Conservation (phyloP, 768 basidiomycete genomes). For the Hemileccinum impolitum region DNA sequence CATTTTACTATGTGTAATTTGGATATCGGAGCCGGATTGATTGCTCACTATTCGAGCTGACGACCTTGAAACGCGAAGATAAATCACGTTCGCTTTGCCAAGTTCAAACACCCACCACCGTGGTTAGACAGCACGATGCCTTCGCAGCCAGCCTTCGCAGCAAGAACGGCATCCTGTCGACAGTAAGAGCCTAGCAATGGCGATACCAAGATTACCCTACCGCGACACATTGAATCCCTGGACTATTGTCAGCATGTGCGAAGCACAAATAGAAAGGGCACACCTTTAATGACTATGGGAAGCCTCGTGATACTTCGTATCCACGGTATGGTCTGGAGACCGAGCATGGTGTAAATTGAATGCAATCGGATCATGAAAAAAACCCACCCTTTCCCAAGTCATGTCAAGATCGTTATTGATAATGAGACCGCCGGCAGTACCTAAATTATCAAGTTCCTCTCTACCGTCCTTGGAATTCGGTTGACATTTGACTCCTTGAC, state of each 20-base stretch:
- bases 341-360: not conserved
- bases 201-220: conserved; percentile 31
- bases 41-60: conserved; percentile 73
- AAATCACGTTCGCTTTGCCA: not conserved
- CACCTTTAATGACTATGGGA: conserved; percentile 75
- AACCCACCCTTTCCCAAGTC: conserved; percentile 67
- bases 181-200: conserved; percentile 4
- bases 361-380: not conserved
- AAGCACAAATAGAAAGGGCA: not conserved
- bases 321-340: conserved; percentile 69
- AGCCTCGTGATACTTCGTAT: conserved; percentile 63
- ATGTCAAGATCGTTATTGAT: conserved; percentile 69
- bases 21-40: not conserved
- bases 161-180: conserved; percentile 77
- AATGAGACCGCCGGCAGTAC: conserved; percentile 66
- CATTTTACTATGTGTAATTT: conserved; percentile 11
- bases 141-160: conserved; percentile 78
- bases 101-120: conserved; percentile 51
- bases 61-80: conserved; percentile 42
- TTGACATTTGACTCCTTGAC: conserved; percentile 27
- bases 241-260: conserved; percentile 6
- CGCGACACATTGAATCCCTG: conserved; percentile 74
- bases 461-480: conserved; percentile 27
- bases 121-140: conserved; percentile 91
- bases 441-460: conserved; percentile 42